phyloP scores from a whole-genome alignment of 306 rosid species.

The Trifolium repens region DNA sequence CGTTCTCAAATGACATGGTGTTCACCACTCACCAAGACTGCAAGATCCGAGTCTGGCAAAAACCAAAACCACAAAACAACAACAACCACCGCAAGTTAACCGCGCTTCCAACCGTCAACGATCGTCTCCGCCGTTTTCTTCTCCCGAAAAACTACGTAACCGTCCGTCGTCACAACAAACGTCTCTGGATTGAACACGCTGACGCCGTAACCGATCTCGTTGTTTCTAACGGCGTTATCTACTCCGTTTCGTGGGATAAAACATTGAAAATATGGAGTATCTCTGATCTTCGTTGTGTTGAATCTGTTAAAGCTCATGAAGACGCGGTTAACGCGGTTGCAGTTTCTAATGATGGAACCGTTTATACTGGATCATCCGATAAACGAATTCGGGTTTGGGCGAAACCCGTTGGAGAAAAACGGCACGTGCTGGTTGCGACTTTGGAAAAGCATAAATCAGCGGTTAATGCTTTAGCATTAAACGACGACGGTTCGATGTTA shows the following conservation, averaged over 20 bases:
- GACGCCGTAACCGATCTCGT: slow-evolving; percentile 84
- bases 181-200: slow-evolving; percentile 84
- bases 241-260: slow-evolving; percentile 94
- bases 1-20: slow-evolving; percentile 49
- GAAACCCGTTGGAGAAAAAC: slow-evolving; percentile 55
- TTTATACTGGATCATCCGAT: slow-evolving; percentile 89
- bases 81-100: slow-evolving; percentile 45
- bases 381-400: slow-evolving; percentile 73
- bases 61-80: background rate
- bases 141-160: slow-evolving; percentile 70
- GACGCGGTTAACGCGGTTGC: slow-evolving; percentile 86
- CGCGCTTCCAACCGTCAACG: slow-evolving; percentile 75
- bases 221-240: slow-evolving; percentile 58
- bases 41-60: slow-evolving; percentile 77
- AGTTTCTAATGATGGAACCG: slow-evolving; percentile 71
- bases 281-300: slow-evolving; percentile 69
- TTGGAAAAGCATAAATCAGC: slow-evolving; percentile 87
- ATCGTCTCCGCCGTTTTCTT: slow-evolving; percentile 68
- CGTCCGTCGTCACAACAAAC: slow-evolving; percentile 74
- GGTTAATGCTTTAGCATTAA: slow-evolving; percentile 79
- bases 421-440: slow-evolving; percentile 68
- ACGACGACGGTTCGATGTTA: slow-evolving; percentile 76
- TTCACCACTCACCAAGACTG: slow-evolving; percentile 86
- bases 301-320: slow-evolving; percentile 81
- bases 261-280: slow-evolving; percentile 77